Evolutionary conservation across 148 eudicot genomes (phyloP).

Genomic region (Agrostemma githago): DNA sequence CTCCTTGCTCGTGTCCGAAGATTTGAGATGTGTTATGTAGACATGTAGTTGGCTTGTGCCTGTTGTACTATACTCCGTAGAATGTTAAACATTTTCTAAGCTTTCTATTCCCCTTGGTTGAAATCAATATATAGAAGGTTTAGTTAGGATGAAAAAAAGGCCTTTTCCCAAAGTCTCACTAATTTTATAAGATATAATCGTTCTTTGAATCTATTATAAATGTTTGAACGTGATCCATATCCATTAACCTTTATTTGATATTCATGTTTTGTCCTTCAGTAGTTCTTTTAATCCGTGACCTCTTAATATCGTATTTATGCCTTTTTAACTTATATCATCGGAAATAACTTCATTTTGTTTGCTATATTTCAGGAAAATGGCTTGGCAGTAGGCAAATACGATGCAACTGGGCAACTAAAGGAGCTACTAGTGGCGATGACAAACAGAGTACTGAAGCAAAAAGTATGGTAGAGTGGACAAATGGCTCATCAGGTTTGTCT

Average conservation of each 20-base stretch:
- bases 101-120: not conserved
- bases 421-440: slow-evolving; percentile 75
- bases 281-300: not conserved
- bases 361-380: slow-evolving; percentile 71
- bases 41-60: not conserved
- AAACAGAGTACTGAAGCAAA: slow-evolving; percentile 68
- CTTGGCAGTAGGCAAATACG: slow-evolving; percentile 97
- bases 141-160: not conserved
- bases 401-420: slow-evolving; percentile 98
- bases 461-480: slow-evolving; percentile 87
- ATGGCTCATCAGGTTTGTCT: slow-evolving; percentile 76
- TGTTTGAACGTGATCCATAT: not conserved
- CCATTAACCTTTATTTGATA: not conserved
- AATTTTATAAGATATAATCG: not conserved
- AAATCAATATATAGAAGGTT: not conserved
- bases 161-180: not conserved
- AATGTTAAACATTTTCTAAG: not conserved
- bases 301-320: not conserved
- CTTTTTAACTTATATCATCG: not conserved
- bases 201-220: not conserved
- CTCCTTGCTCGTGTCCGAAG: not conserved
- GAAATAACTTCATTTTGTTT: not conserved
- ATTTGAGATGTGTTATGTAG: not conserved
- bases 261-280: not conserved
- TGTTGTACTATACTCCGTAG: not conserved